Evolutionary conservation across 2,329 filamentous ascomycete species (phyloP), one percentile per base, ranked within the genome.

Genomic region (Hypoxylon sp.): DNA sequence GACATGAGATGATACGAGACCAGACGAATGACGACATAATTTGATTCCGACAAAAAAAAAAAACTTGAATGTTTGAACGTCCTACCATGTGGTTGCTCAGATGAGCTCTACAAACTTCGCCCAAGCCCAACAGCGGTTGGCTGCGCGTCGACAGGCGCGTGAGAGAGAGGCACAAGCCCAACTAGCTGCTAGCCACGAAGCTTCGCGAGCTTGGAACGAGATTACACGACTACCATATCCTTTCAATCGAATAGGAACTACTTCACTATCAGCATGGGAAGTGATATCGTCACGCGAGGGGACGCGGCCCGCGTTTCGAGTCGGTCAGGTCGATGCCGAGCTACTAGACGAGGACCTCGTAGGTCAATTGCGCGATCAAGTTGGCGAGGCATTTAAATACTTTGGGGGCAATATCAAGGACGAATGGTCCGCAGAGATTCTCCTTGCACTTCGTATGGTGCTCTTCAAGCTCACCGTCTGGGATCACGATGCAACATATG

Each of bases 401-500:
- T 88, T 92, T 35, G 87, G 87, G 60, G 71, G 81, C 19, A 76
- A 92, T 69, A 73, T 96, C 32, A 83, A 88, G 51, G 91, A 96
- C 69, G 90, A 96, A 65, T 97, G 90, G 86, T 86, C 86, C 9
- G 80, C 89, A 42, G 94, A 97, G 73, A 93, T 97, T 44, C 79
- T 88, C 56, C 79, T 97, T 19, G 81, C 78, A 0, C 78, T 99
- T 47, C 81, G 93, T 35, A 84, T 88, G 2, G 77, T 91, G 2
- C 77, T 99, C 5, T 99, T 97, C 78, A 99, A 99, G 73, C 81
- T 99, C 56, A 91, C 89, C 11, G 87, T 99, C 51, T 99, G 94
- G 94, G 92, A 97, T 71, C 90, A 97, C 70, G 87, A 96, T 70
- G 90, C 94, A 27, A 95, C 90, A 4, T 97, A 99, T 71, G 94